Evolutionary conservation across 2,329 filamentous ascomycete species (phyloP), one percentile per base, ranked within the genome.

Genomic region (Alternaria triticina): DNA sequence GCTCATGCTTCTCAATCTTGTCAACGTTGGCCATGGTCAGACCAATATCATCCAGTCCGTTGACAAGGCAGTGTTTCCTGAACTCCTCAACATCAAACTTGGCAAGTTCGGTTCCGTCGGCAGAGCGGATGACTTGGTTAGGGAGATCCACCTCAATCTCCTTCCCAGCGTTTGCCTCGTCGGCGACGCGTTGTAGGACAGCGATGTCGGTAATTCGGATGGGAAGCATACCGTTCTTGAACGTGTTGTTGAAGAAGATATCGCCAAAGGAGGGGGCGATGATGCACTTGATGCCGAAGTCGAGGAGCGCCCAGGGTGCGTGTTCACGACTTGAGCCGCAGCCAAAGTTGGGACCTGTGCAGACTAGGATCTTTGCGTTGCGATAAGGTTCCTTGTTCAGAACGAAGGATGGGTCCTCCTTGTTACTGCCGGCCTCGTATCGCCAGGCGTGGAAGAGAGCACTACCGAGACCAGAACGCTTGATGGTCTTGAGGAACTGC

Each of bases 171-270:
- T 86, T 86, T 33, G 94, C 94, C 81, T 96, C 92, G 25, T 85
- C 88, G 40, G 91, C 90, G 68, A 98, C 89, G 65, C 85, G 86
- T 46, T 91, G 86, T 5, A 97, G 83, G 30, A 87, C 85, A 1
- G 82, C 84, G 69, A 88, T 82, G 79, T 95, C 89, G 30, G 86
- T 83, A 77, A 98, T 91, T 62, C 86, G 83, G 65, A 98, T 89
- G 51, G 95, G 94, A 67, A 98, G 85, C 96, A 98, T 98, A 84
- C 95, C 95, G 84, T 99, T 99, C 87, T 99, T 98, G 88, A 97
- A 98, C n/a, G 92, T 96, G 86, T 99, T 99, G 88, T 97, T 97
- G 88, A 95, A 96, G 89, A 97, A 97, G 81, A 99, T 99, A 77
- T 97, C 93, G 62, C 91, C 92, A 71, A 88, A 92, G 1, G 91